Conservation (phyloP, 495 filamentous ascomycete genomes). For the Neurospora sp. region DNA sequence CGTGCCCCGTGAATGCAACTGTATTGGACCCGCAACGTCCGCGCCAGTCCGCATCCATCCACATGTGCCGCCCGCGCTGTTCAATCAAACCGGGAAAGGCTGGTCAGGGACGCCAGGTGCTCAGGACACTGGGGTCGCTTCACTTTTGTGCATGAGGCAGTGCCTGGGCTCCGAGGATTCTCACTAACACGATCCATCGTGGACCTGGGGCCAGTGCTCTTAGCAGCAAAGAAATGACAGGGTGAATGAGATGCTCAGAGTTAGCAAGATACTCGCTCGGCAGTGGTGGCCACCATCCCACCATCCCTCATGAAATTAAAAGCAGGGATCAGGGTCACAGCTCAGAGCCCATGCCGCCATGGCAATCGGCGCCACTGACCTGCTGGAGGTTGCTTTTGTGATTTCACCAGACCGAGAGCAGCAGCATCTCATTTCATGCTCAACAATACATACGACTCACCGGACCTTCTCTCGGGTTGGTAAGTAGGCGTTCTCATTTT, state of each 20-base stretch:
- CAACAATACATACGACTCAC: not conserved
- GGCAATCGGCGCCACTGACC: not conserved
- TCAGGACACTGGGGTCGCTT: not conserved
- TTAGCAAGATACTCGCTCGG: not conserved
- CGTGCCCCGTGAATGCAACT: not conserved
- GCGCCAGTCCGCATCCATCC: not conserved
- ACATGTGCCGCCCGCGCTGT: not conserved
- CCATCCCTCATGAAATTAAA: not conserved
- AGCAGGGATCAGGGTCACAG: not conserved
- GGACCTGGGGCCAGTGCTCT: not conserved
- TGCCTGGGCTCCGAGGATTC: not conserved
- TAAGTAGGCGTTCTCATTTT: not conserved
- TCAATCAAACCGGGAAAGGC: not conserved
- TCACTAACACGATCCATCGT: not conserved
- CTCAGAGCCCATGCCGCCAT: not conserved
- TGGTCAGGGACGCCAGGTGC: not conserved
- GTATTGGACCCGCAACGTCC: not conserved
- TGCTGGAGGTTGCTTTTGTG: not conserved
- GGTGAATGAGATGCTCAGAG: not conserved
- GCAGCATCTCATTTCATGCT: not conserved
- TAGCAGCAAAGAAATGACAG: not conserved
- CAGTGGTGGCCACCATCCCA: not conserved
- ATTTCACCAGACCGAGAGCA: not conserved
- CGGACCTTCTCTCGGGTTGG: not conserved
- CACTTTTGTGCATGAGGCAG: not conserved